Evolutionary conservation across 2,329 filamentous ascomycete genomes (phyloP).

Genomic region (Colletotrichum costaricense): DNA sequence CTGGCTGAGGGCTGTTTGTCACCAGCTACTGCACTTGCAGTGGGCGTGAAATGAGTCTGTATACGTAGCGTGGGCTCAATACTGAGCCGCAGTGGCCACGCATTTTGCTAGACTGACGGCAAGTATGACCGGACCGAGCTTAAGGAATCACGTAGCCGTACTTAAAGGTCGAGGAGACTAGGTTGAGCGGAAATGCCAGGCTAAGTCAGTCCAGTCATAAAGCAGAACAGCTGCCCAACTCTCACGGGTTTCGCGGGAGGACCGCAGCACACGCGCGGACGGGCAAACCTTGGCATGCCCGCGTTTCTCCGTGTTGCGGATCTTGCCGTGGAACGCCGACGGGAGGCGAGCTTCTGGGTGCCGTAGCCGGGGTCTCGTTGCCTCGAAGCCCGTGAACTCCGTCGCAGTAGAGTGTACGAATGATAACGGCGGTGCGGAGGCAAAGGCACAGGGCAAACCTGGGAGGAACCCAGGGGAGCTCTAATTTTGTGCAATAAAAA

Average conservation of each 20-base stretch:
- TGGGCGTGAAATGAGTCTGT: neutral
- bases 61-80: neutral
- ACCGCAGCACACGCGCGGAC: conserved; percentile 11
- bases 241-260: conserved; percentile 14
- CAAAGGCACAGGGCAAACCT: neutral
- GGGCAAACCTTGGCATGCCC: conserved; percentile 13
- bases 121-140: conserved; percentile 21
- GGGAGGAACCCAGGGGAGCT: neutral
- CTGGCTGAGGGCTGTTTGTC: neutral
- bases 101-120: neutral
- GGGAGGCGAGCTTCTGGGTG: neutral
- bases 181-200: conserved; percentile 3
- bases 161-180: neutral
- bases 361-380: conserved; percentile 18
- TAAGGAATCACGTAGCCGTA: neutral
- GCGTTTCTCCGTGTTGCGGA: conserved; percentile 21
- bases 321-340: conserved; percentile 21
- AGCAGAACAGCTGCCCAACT: conserved; percentile 26
- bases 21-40: neutral
- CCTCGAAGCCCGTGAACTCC: conserved; percentile 3
- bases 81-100: neutral
- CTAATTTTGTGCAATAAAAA: neutral
- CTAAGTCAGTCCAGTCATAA: conserved; percentile 9
- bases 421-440: conserved; percentile 10
- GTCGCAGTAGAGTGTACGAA: neutral